phyloP scores from a whole-genome alignment of 306 rosid species.

The Herpetospermum pedunculosum region DNA sequence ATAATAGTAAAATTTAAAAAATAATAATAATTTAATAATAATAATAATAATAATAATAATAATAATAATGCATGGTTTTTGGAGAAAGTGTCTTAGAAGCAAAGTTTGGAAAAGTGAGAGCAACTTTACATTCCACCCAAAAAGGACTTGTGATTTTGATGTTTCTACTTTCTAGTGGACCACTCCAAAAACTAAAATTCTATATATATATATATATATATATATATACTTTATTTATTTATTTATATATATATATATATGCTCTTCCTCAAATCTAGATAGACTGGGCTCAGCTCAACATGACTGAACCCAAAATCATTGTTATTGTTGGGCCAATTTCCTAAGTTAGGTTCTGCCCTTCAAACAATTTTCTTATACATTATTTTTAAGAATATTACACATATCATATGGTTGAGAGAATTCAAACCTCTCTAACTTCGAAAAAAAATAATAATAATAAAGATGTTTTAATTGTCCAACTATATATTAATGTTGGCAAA shows the following conservation, averaged over 20 bases:
- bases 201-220: too few species aligned
- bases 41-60: not conserved
- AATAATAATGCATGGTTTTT: conserved; percentile 3
- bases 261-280: not conserved
- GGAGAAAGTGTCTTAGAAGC: not conserved
- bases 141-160: conserved; percentile 12
- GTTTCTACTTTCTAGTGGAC: not conserved
- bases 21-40: not conserved
- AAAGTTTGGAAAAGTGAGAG: conserved; percentile 12
- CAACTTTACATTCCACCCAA: conserved; percentile 18
- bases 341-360: too few species aligned
- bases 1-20: too few species aligned
- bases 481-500: too few species aligned
- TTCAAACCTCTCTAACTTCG: too few species aligned
- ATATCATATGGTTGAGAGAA: too few species aligned
- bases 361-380: too few species aligned
- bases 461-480: too few species aligned
- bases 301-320: not conserved
- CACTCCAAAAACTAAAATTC: not conserved
- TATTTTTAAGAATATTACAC: too few species aligned
- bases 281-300: not conserved
- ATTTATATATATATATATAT: not conserved
- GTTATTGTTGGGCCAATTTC: not conserved
- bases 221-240: too few species aligned
- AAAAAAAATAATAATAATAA: too few species aligned